Conservation (phyloP, 2,329 filamentous ascomycete species). For the Claviceps arundinis region DNA sequence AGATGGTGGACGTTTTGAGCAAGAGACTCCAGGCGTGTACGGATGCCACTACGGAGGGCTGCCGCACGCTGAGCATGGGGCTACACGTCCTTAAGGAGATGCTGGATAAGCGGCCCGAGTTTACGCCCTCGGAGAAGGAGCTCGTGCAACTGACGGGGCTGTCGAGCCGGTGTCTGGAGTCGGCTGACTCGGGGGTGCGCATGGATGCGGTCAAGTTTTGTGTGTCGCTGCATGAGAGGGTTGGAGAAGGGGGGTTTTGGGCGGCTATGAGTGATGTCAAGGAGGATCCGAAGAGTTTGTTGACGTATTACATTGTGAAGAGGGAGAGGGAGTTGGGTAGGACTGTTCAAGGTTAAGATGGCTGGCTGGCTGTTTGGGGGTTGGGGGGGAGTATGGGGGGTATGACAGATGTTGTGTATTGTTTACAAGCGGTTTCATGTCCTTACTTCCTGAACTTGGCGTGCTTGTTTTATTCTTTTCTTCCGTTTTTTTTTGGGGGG, state of each 20-base stretch:
- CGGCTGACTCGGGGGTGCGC: constrained; percentile 46
- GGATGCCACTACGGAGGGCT: constrained; percentile 30
- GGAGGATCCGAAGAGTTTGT: constrained; percentile 62
- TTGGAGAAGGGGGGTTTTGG: constrained; percentile 55
- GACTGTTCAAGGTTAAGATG: neutral
- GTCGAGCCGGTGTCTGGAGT: constrained; percentile 44
- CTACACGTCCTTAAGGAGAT: constrained; percentile 49
- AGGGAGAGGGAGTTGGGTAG: constrained; percentile 40
- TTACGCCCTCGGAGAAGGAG: constrained; percentile 37
- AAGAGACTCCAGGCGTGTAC: constrained; percentile 29
- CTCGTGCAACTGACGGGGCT: constrained; percentile 37
- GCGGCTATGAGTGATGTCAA: constrained; percentile 47
- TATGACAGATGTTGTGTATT: neutral
- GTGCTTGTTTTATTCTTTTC: neutral
- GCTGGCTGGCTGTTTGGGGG: neutral
- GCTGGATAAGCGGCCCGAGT: constrained; percentile 35
- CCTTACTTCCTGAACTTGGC: too few relatives aligned
- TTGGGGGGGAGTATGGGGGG: neutral
- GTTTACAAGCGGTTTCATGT: too few relatives aligned
- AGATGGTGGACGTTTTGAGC: constrained; percentile 43
- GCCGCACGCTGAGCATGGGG: constrained; percentile 46
- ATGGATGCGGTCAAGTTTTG: constrained; percentile 75
- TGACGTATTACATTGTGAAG: constrained; percentile 72
- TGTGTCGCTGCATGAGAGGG: constrained; percentile 51
- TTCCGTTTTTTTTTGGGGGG: neutral